phyloP scores from a whole-genome alignment of 345 rosid species.

The Rhizophora mangle region DNA sequence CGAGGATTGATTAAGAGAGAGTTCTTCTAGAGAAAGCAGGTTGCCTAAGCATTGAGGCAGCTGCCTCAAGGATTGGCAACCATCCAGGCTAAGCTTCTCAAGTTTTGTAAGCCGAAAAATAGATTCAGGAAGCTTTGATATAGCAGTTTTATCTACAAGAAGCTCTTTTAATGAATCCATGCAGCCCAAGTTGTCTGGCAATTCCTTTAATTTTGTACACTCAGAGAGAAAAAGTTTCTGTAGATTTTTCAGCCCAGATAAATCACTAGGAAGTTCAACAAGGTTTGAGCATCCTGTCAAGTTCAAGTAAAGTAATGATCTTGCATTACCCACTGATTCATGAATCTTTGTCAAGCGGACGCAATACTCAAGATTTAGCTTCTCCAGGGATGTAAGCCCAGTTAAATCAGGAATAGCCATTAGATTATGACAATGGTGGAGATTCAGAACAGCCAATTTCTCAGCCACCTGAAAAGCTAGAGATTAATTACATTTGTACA shows the following conservation, averaged over 20 bases:
- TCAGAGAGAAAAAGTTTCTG: conserved; percentile 38
- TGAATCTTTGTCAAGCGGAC: conserved; percentile 28
- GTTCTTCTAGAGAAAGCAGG: conserved; percentile 37
- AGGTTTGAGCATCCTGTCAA: conserved; percentile 37
- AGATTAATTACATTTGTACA: neutral
- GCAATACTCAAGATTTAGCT: conserved; percentile 40
- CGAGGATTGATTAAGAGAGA: conserved; percentile 31
- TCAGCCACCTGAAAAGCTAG: conserved; percentile 28
- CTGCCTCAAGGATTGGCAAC: conserved; percentile 28
- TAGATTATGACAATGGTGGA: conserved; percentile 34
- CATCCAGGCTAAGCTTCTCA: conserved; percentile 37
- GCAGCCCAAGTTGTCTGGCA: conserved; percentile 38
- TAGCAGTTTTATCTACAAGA: conserved; percentile 37
- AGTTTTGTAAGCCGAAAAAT: conserved; percentile 38
- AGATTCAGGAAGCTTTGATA: conserved; percentile 41
- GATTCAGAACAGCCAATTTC: conserved; percentile 45
- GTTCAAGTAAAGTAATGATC: conserved; percentile 36
- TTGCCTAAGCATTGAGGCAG: conserved; percentile 38
- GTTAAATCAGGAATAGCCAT: conserved; percentile 43
- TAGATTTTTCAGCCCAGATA: conserved; percentile 40
- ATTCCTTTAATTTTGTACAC: conserved; percentile 33
- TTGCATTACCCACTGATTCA: conserved; percentile 35
- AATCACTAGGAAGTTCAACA: conserved; percentile 37
- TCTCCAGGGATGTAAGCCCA: conserved; percentile 31
- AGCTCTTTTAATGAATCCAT: conserved; percentile 50